Percentiles rank a stretch among this genome's conserved stretches.
These are phyloP conservation scores for Taphrina flavorubra DNA, from an alignment of 1,139 yeast genomes.

Conservation along the genomic window DNA sequence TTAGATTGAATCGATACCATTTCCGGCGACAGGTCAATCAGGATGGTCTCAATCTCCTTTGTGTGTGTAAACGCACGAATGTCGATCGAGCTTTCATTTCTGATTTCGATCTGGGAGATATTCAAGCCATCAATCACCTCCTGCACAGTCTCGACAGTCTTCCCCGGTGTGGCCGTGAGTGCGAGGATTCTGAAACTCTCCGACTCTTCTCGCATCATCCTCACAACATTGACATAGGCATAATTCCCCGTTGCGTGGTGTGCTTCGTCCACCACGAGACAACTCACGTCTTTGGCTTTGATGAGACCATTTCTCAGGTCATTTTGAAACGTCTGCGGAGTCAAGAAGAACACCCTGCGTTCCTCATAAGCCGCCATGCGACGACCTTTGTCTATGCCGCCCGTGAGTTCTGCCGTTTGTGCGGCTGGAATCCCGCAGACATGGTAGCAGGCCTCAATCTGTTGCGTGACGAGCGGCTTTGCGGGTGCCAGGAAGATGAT, in stretches of 20 bases:
- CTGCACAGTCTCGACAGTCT: slow-evolving; percentile 87
- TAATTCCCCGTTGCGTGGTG: slow-evolving; percentile 91
- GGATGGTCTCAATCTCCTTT: slow-evolving; percentile 66
- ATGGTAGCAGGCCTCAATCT: slow-evolving; percentile 88
- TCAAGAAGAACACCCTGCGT: slow-evolving; percentile 84
- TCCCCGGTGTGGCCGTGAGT: slow-evolving; percentile 85
- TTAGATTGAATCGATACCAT: slow-evolving; percentile 61
- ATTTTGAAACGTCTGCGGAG: slow-evolving; percentile 95
- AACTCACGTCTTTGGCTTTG: slow-evolving; percentile 73
- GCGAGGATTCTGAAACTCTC: slow-evolving; percentile 77
- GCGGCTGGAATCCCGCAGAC: slow-evolving; percentile 80
- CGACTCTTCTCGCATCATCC: slow-evolving; percentile 67
- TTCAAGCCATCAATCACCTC: slow-evolving; percentile 73
- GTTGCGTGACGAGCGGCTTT: slow-evolving; percentile 95
- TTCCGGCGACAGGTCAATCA: slow-evolving; percentile 61
- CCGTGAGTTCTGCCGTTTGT: slow-evolving; percentile 81
- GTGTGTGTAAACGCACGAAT: slow-evolving; percentile 76
- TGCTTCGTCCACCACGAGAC: slow-evolving; percentile 92
- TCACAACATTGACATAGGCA: slow-evolving; percentile 82
- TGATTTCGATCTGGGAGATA: slow-evolving; percentile 78
- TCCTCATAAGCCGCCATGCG: slow-evolving; percentile 73
- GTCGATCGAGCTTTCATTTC: slow-evolving; percentile 85
- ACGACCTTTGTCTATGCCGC: slow-evolving; percentile 59
- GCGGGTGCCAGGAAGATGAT: slow-evolving; percentile 97
- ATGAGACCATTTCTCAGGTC: slow-evolving; percentile 77